Evolutionary conservation across 495 filamentous ascomycete genomes (phyloP).

Genomic region (Astrothelium macrocarpum): DNA sequence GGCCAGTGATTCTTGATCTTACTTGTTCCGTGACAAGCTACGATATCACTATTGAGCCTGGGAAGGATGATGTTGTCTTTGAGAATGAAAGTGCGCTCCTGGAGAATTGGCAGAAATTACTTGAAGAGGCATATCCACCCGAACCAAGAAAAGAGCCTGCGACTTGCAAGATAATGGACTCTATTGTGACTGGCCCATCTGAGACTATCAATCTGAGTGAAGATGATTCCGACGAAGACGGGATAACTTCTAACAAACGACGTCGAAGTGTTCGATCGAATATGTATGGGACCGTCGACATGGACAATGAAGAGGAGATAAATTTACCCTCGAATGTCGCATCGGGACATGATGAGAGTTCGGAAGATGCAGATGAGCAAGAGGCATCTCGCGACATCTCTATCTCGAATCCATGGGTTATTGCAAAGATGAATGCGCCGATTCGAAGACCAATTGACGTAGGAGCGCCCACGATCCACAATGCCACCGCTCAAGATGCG

Average conservation of each 20-base stretch:
- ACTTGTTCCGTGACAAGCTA: conserved; percentile 61
- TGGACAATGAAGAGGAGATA: conserved; percentile 18
- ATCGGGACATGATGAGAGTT: conserved; percentile 7
- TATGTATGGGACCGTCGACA: conserved; percentile 17
- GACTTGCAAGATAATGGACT: not conserved
- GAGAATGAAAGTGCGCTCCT: conserved; percentile 33
- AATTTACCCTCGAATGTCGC: conserved; percentile 12
- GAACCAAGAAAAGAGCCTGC: not conserved
- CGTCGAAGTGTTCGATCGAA: conserved; percentile 13
- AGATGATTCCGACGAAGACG: not conserved
- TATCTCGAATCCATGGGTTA: conserved; percentile 49
- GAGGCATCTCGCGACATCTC: conserved; percentile 15
- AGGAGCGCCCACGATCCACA: not conserved
- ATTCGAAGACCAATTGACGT: conserved; percentile 5
- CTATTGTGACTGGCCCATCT: not conserved
- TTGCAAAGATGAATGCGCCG: conserved; percentile 49
- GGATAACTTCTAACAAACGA: not conserved
- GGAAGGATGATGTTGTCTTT: conserved; percentile 84
- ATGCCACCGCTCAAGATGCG: not conserved
- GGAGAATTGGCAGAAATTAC: conserved; percentile 7
- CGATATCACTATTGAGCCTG: conserved; percentile 81
- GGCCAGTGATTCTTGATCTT: conserved; percentile 68
- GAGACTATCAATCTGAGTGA: not conserved
- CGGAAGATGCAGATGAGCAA: conserved; percentile 21
- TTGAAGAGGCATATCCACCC: conserved; percentile 12